A percentile compares a stretch with the other conserved stretches of the same genome.
Evolutionary conservation across 257 asterid genomes (phyloP).

Genomic region (Solanum pinnatisectum): DNA sequence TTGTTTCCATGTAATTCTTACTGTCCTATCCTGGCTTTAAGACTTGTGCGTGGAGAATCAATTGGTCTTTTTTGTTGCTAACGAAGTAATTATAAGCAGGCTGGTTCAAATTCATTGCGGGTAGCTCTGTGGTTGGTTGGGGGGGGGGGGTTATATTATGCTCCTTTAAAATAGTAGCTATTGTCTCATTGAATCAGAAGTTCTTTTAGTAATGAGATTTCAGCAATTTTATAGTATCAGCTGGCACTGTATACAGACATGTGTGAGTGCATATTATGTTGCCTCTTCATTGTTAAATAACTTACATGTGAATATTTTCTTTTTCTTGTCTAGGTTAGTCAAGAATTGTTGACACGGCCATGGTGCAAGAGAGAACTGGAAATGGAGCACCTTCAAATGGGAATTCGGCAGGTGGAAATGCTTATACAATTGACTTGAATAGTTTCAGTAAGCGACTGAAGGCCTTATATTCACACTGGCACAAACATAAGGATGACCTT

Average conservation of each 20-base stretch:
- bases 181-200: background rate
- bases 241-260: background rate
- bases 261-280: background rate
- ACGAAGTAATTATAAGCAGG: background rate
- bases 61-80: background rate
- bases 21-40: background rate
- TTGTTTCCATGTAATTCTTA: background rate
- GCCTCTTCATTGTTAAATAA: background rate
- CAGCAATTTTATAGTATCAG: background rate
- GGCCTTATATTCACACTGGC: slow-evolving; percentile 39
- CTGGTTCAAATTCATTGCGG: background rate
- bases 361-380: background rate
- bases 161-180: background rate
- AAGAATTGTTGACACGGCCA: background rate
- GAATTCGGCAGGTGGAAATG: background rate
- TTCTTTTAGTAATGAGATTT: background rate
- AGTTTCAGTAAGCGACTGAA: slow-evolving; percentile 37
- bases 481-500: slow-evolving; percentile 25
- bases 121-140: background rate
- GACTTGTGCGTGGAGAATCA: background rate
- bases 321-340: background rate
- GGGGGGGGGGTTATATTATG: background rate
- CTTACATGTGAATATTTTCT: background rate
- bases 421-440: slow-evolving; percentile 33
- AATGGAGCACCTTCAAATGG: background rate